A percentile compares a stretch with the other conserved stretches of the same genome.
Conservation (phyloP, 202 grass and related monocot genomes). For the Schoenoplectus triqueter region DNA sequence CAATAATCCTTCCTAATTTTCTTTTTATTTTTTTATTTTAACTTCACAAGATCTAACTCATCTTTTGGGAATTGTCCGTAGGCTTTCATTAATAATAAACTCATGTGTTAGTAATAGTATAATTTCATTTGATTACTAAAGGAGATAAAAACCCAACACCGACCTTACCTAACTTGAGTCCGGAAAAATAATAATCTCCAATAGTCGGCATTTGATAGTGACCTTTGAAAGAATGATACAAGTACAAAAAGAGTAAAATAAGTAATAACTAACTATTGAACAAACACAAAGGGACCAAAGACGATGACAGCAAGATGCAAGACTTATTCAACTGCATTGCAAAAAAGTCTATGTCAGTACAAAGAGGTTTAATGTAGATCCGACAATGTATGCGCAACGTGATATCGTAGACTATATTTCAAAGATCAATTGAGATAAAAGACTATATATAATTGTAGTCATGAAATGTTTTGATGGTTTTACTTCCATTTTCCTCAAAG, state of each 20-base stretch:
- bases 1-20: not conserved
- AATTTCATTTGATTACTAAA: not conserved
- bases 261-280: not conserved
- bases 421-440: not conserved
- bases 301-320: slow-evolving; percentile 8
- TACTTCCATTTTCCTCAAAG: not conserved
- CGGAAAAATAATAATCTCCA: not conserved
- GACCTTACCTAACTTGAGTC: not conserved
- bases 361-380: not conserved
- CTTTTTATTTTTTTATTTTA: not conserved
- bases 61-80: no score
- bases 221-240: not conserved
- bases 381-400: not conserved
- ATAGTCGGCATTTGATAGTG: slow-evolving; percentile 14
- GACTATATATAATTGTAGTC: not conserved
- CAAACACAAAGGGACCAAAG: not conserved
- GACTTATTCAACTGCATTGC: slow-evolving; percentile 15
- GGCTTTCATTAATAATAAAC: no score
- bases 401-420: not conserved
- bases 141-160: not conserved
- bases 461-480: slow-evolving; percentile 8
- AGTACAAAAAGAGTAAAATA: slow-evolving; percentile 3
- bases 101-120: not conserved
- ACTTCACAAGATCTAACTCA: no score
- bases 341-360: not conserved